These are phyloP conservation scores for Phaeodactylum tricornutum DNA, from an alignment of 108 stramenopile species.

Conservation along the genomic window DNA sequence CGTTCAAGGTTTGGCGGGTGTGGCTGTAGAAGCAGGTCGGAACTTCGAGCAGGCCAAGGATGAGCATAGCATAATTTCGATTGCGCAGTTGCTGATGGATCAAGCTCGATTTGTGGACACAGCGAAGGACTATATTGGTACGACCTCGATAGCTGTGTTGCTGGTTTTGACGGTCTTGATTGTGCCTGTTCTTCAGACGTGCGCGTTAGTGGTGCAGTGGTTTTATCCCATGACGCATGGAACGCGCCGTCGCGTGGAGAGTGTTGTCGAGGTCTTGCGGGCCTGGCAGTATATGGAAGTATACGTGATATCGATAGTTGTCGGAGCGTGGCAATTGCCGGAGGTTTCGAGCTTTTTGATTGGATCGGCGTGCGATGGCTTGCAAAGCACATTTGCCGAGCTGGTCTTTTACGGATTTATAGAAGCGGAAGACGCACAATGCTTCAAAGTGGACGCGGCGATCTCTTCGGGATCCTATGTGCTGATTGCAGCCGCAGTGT, in stretches of 20 bases:
- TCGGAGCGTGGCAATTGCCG: slow-evolving; percentile 70
- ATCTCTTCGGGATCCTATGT: slow-evolving; percentile 55
- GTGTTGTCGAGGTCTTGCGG: slow-evolving; percentile 39
- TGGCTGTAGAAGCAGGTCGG: slow-evolving; percentile 65
- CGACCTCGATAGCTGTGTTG: slow-evolving; percentile 10
- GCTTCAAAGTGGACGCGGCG: slow-evolving; percentile 50
- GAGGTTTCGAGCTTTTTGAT: slow-evolving; percentile 63
- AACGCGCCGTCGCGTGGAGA: slow-evolving; percentile 16
- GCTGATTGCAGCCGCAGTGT: slow-evolving; percentile 34
- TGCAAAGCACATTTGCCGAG: slow-evolving; percentile 37
- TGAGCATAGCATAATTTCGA: slow-evolving; percentile 43
- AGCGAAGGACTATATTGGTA: not conserved
- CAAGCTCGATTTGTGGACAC: slow-evolving; percentile 42
- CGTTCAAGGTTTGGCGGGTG: slow-evolving; percentile 53
- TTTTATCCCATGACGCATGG: slow-evolving; percentile 28
- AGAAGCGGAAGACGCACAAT: slow-evolving; percentile 57
- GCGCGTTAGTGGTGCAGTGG: slow-evolving; percentile 39
- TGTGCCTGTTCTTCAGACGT: slow-evolving; percentile 54
- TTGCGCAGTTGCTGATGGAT: slow-evolving; percentile 53
- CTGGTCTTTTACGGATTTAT: slow-evolving; percentile 55
- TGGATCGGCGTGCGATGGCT: slow-evolving; percentile 48
- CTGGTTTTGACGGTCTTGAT: slow-evolving; percentile 53
- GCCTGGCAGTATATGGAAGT: slow-evolving; percentile 86
- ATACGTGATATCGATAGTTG: slow-evolving; percentile 52
- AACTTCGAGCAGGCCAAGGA: slow-evolving; percentile 45